Conservation (phyloP, 768 basidiomycete species). For the Inosperma sp. region DNA sequence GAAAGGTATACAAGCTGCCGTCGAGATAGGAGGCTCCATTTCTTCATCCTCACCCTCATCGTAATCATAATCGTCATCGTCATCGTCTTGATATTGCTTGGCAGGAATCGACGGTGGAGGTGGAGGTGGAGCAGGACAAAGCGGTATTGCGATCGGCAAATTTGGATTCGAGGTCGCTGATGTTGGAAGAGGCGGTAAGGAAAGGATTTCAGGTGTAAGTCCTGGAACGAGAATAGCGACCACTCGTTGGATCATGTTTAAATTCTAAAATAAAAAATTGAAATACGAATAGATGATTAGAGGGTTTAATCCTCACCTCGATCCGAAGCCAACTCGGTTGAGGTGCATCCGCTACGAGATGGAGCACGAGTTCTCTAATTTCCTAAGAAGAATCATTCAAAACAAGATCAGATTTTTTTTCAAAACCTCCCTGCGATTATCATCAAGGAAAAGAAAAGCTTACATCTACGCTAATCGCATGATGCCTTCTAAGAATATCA, state of each 20-base stretch:
- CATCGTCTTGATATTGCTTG: no score
- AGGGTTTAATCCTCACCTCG: conserved; percentile 48
- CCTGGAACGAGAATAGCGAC: conserved; percentile 85
- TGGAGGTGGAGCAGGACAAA: conserved; percentile 27
- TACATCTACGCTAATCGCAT: conserved; percentile 80
- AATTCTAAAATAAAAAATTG: no score
- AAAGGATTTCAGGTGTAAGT: conserved; percentile 67
- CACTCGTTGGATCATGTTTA: conserved; percentile 67
- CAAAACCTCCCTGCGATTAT: background rate
- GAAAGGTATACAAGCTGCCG: conserved; percentile 49
- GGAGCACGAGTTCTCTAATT: conserved; percentile 79
- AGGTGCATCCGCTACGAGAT: conserved; percentile 77
- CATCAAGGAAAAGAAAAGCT: conserved; percentile 23
- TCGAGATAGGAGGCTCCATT: no score
- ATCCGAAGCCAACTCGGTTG: conserved; percentile 83
- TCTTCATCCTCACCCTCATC: conserved; percentile 10
- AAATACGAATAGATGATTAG: background rate
- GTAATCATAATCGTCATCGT: conserved; percentile 9
- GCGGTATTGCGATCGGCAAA: conserved; percentile 40
- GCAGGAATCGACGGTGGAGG: no score
- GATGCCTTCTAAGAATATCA: conserved; percentile 68
- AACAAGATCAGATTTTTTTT: background rate
- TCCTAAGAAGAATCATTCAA: conserved; percentile 48
- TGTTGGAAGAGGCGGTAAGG: conserved; percentile 66
- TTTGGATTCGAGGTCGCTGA: conserved; percentile 54